Conservation (phyloP, 441 rosid species). For the Rhodomyrtus psidioides region DNA sequence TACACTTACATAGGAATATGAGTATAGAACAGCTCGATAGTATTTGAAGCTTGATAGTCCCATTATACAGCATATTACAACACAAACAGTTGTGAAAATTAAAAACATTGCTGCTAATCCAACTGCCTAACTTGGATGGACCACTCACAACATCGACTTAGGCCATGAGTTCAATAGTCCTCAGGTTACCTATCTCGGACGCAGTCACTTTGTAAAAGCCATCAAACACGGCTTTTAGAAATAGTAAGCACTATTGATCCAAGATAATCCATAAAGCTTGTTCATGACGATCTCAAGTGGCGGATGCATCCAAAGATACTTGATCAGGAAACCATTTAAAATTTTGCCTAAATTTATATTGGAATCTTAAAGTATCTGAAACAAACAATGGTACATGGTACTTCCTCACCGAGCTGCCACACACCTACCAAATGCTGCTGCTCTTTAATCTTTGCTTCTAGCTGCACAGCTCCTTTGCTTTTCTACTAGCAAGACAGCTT, state of each 20-base stretch:
- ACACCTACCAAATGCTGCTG: background rate
- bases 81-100: background rate
- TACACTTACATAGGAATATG: background rate
- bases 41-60: background rate
- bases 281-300: background rate
- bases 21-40: background rate
- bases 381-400: background rate
- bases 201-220: background rate
- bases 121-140: background rate
- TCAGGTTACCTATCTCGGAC: background rate
- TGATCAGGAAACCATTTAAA: background rate
- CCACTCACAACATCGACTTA: background rate
- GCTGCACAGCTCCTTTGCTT: background rate
- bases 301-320: background rate
- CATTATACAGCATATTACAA: background rate
- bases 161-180: background rate
- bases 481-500: background rate
- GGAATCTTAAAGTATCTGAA: background rate
- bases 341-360: background rate
- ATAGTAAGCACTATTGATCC: background rate
- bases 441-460: background rate
- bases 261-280: background rate
- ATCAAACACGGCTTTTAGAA: background rate
- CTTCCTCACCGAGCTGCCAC: background rate
- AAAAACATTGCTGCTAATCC: background rate